These are phyloP conservation scores for Puccinia hordei DNA, from an alignment of 1,284 basidiomycete species.

Conservation along the genomic window DNA sequence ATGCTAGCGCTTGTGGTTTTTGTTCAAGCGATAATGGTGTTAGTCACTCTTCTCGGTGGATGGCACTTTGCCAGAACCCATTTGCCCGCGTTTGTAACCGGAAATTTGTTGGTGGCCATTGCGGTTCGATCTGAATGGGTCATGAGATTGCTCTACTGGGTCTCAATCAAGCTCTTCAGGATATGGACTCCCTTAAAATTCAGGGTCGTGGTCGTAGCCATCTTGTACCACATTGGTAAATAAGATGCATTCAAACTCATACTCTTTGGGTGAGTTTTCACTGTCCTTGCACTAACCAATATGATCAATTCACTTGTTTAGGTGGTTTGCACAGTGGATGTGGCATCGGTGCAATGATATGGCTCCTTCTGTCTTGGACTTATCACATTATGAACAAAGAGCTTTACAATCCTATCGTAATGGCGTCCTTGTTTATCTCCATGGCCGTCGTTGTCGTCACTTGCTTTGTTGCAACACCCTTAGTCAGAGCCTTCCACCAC, in stretches of 20 bases:
- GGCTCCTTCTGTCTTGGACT: constrained; percentile 58
- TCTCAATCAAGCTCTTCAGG: constrained; percentile 57
- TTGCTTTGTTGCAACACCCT: constrained; percentile 69
- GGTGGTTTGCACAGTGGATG: constrained; percentile 76
- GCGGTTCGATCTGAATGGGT: constrained; percentile 69
- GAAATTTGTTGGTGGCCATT: constrained; percentile 66
- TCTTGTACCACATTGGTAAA: constrained; percentile 51
- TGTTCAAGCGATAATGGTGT: constrained; percentile 68
- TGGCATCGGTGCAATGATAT: constrained; percentile 68
- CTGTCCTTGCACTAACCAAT: not conserved
- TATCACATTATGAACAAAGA: constrained; percentile 69
- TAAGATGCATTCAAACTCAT: not conserved
- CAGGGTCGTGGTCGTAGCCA: constrained; percentile 37
- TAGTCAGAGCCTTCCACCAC: constrained; percentile 73
- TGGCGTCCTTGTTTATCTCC: constrained; percentile 67
- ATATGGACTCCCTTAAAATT: constrained; percentile 36
- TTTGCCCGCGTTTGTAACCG: constrained; percentile 68
- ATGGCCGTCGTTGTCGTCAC: constrained; percentile 65
- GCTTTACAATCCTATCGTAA: constrained; percentile 64
- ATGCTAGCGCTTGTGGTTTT: constrained; percentile 68
- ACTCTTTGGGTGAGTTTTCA: not conserved
- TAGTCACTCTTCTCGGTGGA: constrained; percentile 67
- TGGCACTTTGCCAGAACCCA: constrained; percentile 68
- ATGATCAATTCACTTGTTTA: not conserved
- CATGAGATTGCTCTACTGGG: constrained; percentile 66